Evolutionary conservation across 805 yeast species (phyloP).

Genomic region (Teunomyces stri): DNA sequence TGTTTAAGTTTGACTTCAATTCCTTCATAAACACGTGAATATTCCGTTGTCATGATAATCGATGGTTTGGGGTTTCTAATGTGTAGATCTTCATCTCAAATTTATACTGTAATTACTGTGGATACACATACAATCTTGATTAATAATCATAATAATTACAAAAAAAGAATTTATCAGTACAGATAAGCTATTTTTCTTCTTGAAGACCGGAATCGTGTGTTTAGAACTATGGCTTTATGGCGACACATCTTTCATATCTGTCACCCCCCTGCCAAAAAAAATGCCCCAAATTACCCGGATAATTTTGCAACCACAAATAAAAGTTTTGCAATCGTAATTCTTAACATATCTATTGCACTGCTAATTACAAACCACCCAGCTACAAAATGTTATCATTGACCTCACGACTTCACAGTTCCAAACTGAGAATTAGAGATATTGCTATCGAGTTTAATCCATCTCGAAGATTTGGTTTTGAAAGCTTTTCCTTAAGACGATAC

Average conservation of each 20-base stretch:
- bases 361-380: background rate
- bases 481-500: background rate
- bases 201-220: background rate
- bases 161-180: background rate
- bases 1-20: background rate
- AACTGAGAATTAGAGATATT: background rate
- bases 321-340: background rate
- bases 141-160: background rate
- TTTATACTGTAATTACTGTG: background rate
- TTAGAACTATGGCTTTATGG: background rate
- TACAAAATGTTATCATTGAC: conserved; percentile 1
- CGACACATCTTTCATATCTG: background rate
- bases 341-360: background rate
- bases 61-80: too few relatives aligned
- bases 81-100: background rate
- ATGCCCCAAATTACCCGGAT: background rate
- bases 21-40: background rate
- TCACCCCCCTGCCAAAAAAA: background rate
- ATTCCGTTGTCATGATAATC: background rate
- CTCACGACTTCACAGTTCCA: background rate
- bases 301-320: conserved; percentile 3
- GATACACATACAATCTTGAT: background rate
- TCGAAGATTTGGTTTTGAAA: background rate
- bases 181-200: too few relatives aligned
- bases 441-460: background rate